Percentiles rank a stretch among this genome's conserved stretches.
phyloP scores from a whole-genome alignment of 495 filamentous ascomycete genomes.

The Bombardia bombarda region DNA sequence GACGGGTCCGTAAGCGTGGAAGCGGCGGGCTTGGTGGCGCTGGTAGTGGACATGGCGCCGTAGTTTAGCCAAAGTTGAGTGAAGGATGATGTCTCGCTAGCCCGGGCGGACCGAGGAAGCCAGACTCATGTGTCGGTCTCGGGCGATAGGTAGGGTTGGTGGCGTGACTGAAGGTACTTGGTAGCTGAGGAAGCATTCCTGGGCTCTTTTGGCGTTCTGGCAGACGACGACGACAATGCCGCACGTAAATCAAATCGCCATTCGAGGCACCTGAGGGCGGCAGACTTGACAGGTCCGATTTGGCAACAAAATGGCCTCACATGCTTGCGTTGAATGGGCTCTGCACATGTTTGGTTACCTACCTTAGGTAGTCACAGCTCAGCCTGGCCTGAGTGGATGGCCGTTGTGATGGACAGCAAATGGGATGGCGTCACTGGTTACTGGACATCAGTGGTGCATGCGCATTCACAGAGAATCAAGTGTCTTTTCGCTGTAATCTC shows the following conservation, averaged over 20 bases:
- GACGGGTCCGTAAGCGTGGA: conserved; percentile 8
- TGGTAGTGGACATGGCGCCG: conserved; percentile 17
- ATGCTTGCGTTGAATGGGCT: background rate
- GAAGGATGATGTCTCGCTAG: background rate
- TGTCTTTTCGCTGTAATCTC: too few relatives aligned
- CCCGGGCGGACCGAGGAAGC: background rate
- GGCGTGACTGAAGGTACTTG: background rate
- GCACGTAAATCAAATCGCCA: too few relatives aligned
- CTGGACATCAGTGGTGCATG: background rate
- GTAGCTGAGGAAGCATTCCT: background rate
- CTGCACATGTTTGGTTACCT: background rate
- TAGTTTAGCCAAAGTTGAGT: background rate
- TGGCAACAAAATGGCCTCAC: background rate
- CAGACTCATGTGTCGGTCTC: background rate
- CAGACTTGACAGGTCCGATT: too few relatives aligned
- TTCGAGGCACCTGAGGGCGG: too few relatives aligned
- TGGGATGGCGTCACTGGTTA: conserved; percentile 7
- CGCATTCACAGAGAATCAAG: too few relatives aligned
- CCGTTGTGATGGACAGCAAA: background rate
- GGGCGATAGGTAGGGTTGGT: background rate
- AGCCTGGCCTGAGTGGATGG: background rate
- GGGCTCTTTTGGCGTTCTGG: too few relatives aligned
- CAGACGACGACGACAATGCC: too few relatives aligned
- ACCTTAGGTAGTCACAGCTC: too few relatives aligned
- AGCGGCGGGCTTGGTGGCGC: conserved; percentile 10